A percentile compares a stretch with the other conserved stretches of the same genome.
These are phyloP conservation scores for Sonneratia caseolaris DNA, from an alignment of 345 rosid species.

Conservation along the genomic window DNA sequence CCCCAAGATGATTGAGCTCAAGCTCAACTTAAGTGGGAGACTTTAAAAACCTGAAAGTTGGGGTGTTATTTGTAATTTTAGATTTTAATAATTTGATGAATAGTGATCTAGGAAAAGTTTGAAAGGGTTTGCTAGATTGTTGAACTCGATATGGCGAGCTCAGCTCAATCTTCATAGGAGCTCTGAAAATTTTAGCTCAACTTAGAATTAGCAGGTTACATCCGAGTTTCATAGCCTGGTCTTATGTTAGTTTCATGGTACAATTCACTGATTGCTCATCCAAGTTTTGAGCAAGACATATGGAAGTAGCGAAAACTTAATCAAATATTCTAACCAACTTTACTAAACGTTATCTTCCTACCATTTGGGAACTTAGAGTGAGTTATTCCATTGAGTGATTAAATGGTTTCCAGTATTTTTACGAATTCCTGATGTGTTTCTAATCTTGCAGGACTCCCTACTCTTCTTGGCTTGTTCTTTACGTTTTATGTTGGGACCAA, in stretches of 20 bases:
- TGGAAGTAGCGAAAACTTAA: neutral
- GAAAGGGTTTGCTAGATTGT: no score
- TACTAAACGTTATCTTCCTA: no score
- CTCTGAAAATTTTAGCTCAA: neutral
- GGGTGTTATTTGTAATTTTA: no score
- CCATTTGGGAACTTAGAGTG: neutral
- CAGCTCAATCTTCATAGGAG: neutral
- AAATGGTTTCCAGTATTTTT: neutral
- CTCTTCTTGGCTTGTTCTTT: slow-evolving; percentile 33
- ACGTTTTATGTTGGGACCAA: slow-evolving; percentile 74
- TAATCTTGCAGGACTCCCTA: slow-evolving; percentile 24
- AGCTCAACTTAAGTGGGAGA: neutral
- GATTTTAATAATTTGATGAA: no score
- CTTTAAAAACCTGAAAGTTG: neutral
- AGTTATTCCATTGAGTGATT: neutral
- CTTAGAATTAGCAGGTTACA: neutral
- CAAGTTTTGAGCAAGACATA: neutral
- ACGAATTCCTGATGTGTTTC: neutral
- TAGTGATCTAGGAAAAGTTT: no score
- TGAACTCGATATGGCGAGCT: neutral
- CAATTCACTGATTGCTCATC: neutral
- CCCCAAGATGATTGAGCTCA: neutral
- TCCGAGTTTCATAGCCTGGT: neutral
- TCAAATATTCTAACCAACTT: neutral
- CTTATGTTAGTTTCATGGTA: neutral